These are phyloP conservation scores for Dothideomycetes sp. DNA, from an alignment of 2,329 filamentous ascomycete species.

Conservation along the genomic window DNA sequence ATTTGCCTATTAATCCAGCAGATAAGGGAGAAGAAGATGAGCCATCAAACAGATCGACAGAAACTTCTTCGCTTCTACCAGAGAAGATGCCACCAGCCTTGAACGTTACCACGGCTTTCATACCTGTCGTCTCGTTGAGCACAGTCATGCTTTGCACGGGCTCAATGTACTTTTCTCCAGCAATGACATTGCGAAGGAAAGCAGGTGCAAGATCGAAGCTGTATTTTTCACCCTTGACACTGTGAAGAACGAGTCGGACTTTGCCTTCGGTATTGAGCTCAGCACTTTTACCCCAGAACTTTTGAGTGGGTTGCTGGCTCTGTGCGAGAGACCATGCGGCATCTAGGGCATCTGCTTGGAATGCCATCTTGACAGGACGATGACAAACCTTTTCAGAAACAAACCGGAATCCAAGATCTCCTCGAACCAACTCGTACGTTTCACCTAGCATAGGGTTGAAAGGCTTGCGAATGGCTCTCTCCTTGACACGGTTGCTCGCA, in stretches of 20 bases:
- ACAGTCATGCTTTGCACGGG: constrained; percentile 86
- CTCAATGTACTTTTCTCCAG: constrained; percentile 96
- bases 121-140: constrained; percentile 71
- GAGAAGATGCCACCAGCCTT: constrained; percentile 96
- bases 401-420: constrained; percentile 79
- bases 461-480: constrained; percentile 87
- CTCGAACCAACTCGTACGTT: constrained; percentile 84
- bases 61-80: constrained; percentile 82
- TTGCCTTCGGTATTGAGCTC: constrained; percentile 91
- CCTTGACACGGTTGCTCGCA: constrained; percentile 71
- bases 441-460: constrained; percentile 97
- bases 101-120: constrained; percentile 80
- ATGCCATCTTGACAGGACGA: constrained; percentile 82
- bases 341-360: constrained; percentile 63
- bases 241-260: constrained; percentile 65
- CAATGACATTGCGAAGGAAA: constrained; percentile 91
- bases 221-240: constrained; percentile 41
- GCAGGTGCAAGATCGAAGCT: constrained; percentile 82
- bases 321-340: constrained; percentile 76
- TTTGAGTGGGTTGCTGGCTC: constrained; percentile 79
- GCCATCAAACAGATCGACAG: constrained; percentile 60
- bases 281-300: constrained; percentile 97
- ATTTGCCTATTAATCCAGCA: constrained; percentile 67
- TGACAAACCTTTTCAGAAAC: constrained; percentile 95
- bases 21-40: constrained; percentile 48